Evolutionary conservation across 1,284 basidiomycete species (phyloP), one percentile per base, ranked within the genome.

Genomic region (Cutaneotrichosporon sp.): DNA sequence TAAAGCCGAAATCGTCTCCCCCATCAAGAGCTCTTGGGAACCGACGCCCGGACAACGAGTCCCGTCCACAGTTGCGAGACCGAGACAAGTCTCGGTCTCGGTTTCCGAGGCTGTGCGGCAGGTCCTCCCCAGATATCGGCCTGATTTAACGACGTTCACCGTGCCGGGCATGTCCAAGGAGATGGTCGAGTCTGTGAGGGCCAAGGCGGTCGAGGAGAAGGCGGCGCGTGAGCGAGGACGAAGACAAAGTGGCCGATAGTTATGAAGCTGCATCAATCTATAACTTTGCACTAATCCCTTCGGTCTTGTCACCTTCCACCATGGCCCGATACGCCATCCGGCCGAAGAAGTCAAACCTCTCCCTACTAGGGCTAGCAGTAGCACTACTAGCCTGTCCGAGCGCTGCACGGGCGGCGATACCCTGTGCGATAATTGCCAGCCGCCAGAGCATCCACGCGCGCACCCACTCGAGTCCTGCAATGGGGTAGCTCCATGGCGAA

Each of bases 361-460:
- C 73, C 4, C 79, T 81, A 65, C 85, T 70, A 47, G 83, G 80
- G 50, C 61, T 65, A 2, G 92, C 92, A 46, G 83, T 81, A 67
- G 92, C 92, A 0, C 90, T 92, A 72, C 88, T 92, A 0, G 93
- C 93, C 80, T 96, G 93, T 9, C 91, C 87, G 55, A 88, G 84
- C 0, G 91, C 90, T 58, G 86, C 86, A 16, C 96, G 86, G 5
- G 96, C 95, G 1, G 94, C 92, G 65, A 98, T 96, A 4, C 95
- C 95, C 81, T 98, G 95, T 0, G 87, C 83, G 70, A 97, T 97
- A 65, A 98, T 87, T 0, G 92, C 86, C 46, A 91, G 81, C 89
- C 76, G 70, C 69, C 75, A 93, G 68, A 58, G 49, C 38, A 73
- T 76, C 69, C 70, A 75, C 8, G 69, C 69, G 42, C 72, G 62